Evolutionary conservation across 31 red algal genomes (phyloP).

Genomic region (Porphyra umbilicalis): DNA sequence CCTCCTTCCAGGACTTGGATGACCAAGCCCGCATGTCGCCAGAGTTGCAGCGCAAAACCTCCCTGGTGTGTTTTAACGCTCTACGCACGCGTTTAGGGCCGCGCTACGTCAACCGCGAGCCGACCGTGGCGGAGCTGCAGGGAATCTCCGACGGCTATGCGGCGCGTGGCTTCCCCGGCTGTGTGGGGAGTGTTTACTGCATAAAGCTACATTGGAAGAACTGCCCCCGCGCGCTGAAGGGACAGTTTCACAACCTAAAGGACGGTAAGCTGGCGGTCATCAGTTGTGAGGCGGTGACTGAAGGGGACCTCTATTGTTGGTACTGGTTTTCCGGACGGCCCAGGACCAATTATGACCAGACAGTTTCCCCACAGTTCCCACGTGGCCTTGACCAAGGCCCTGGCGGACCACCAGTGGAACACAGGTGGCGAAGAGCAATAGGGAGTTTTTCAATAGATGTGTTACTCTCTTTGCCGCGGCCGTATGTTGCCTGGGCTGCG

Average conservation of each 20-base stretch:
- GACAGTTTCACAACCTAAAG: conserved; percentile 38
- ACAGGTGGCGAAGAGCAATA: neutral
- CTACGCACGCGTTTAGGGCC: conserved; percentile 14
- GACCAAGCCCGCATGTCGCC: conserved; percentile 22
- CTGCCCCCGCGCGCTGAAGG: conserved; percentile 25
- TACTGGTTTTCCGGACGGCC: conserved; percentile 26
- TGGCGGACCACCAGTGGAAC: neutral
- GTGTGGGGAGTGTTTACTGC: conserved; percentile 30
- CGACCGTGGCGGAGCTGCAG: conserved; percentile 11
- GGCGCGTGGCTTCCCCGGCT: conserved; percentile 35
- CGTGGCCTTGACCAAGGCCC: neutral
- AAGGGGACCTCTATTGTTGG: conserved; percentile 40
- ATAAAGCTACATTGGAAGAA: conserved; percentile 50
- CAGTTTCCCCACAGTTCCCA: neutral
- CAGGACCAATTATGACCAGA: conserved; percentile 43
- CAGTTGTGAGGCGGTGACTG: conserved; percentile 8
- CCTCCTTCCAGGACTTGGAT: conserved; percentile 31
- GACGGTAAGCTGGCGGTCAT: conserved; percentile 27
- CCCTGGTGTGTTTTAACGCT: neutral
- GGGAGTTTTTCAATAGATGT: no score
- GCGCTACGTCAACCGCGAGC: conserved; percentile 28
- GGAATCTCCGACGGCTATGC: conserved; percentile 5
- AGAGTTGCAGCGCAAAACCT: conserved; percentile 18
- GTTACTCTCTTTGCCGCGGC: no score
- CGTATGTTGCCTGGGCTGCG: no score